phyloP scores from a whole-genome alignment of 2,329 filamentous ascomycete species.

The Paecilomyces variotii region DNA sequence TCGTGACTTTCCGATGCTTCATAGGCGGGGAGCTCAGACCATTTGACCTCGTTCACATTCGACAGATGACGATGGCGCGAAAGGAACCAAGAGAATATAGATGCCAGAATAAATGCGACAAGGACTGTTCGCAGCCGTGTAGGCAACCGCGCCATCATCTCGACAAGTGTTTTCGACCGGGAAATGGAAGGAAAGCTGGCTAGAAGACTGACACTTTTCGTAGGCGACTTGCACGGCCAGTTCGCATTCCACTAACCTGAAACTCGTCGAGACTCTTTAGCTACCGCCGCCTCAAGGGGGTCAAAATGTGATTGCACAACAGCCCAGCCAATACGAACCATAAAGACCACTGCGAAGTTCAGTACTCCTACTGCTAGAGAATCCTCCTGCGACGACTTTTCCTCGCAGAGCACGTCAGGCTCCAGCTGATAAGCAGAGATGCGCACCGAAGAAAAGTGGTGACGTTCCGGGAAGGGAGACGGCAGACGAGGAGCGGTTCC shows the following conservation, averaged over 20 bases:
- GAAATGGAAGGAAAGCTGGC: neutral
- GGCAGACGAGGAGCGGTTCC: neutral
- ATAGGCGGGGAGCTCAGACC: neutral
- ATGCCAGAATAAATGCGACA: slow-evolving; percentile 5
- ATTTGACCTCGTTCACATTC: neutral
- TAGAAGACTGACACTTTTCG: neutral
- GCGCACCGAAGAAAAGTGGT: neutral
- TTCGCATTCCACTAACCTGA: neutral
- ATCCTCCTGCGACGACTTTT: neutral
- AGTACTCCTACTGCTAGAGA: neutral
- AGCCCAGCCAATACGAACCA: neutral
- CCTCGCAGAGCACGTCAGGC: neutral
- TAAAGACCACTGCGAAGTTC: neutral
- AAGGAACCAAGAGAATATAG: slow-evolving; percentile 11
- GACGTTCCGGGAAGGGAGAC: neutral
- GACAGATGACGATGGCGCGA: slow-evolving; percentile 1
- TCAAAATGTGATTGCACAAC: neutral
- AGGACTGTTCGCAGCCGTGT: neutral
- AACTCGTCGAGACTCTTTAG: neutral
- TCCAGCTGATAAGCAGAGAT: neutral
- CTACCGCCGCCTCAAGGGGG: neutral
- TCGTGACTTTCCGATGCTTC: neutral
- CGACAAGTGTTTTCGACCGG: neutral
- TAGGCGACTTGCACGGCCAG: neutral
- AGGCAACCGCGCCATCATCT: neutral